Conservation (phyloP, 768 basidiomycete genomes). For the Psilocybe subaeruginosa region DNA sequence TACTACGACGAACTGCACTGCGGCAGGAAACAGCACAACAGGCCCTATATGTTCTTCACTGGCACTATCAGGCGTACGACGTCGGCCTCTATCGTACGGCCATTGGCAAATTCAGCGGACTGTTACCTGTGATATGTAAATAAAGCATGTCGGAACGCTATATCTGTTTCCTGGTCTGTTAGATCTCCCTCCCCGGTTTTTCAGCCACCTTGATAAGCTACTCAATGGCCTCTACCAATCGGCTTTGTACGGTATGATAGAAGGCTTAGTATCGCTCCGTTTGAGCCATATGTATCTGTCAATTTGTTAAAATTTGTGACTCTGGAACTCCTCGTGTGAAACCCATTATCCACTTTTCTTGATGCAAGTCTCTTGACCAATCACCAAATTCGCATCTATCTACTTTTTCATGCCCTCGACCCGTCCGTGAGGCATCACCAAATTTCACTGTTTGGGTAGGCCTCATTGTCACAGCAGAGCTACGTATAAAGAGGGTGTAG, state of each 20-base stretch:
- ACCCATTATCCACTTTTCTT: conserved; percentile 1
- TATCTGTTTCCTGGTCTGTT: background rate
- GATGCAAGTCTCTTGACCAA: conserved; percentile 4
- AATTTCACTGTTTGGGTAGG: conserved; percentile 6
- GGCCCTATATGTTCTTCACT: background rate
- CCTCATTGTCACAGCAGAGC: conserved; percentile 17
- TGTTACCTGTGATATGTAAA: background rate
- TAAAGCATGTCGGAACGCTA: background rate
- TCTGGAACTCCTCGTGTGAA: conserved; percentile 4
- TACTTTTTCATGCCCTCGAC: conserved; percentile 5
- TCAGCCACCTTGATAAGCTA: background rate
- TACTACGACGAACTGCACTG: background rate
- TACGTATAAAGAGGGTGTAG: conserved; percentile 23
- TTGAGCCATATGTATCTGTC: conserved; percentile 3
- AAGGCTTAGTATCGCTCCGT: background rate
- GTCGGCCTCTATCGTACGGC: background rate
- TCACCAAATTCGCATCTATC: background rate
- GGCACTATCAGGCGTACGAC: background rate
- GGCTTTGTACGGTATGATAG: background rate
- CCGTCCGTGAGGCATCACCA: conserved; percentile 16
- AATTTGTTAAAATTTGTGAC: background rate
- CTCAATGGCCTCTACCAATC: background rate
- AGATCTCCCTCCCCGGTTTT: background rate
- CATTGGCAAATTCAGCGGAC: background rate
- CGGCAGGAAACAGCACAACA: background rate